Base-by-base conservation (phyloP, 2,329 filamentous ascomycete species). In the Colletotrichum sansevieriae region DNA sequence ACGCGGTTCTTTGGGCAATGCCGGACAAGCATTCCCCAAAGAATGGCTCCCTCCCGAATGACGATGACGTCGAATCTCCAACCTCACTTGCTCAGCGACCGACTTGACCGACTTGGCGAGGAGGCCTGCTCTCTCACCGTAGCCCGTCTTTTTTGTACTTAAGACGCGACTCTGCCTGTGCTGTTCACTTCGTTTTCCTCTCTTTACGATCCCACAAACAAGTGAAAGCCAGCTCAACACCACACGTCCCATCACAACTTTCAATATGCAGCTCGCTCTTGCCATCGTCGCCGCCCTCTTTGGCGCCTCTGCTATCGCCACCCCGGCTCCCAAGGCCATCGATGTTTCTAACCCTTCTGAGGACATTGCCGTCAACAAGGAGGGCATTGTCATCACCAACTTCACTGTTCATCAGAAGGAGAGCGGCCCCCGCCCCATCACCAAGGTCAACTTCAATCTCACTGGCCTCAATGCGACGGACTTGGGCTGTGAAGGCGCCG, bases 261-360 rank as follows among this genome's bases (percentile, higher is more conserved):
- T 35, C 67, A 72, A 73, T 29, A 76, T 76, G 74, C 72, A 70
- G 56, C 74, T 73, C 72, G 58, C 71, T 63, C 44, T 71, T 52
- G 56, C 73, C 43, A 56, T 70, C 49, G 43, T 68, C 49, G 55
- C 63, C 61, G 68, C 69, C 64, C 55, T 71, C 64, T 71, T 76
- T 56, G 67, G 72, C 54, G 64, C 71, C 51, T 47, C 60, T 51
- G 73, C 73, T 61, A 12, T 73, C 55, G 71, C 71, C 37, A 64
- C 72, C 2, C 70, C 73, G 1, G 58, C 61, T 4, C 62, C 71
- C 7, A 49, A 68, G 37, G 49, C 35, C 9, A 37, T 52, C 15
- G 44, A 49, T 5, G 51, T 35, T 4, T 56, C 61, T 15, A 43
- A 15, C 18, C 44, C 29, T 1, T 68, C 29, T 22, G 76, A 78